Evolutionary conservation across 2,329 filamentous ascomycete species (phyloP).

Genomic region (Alternaria sp.): DNA sequence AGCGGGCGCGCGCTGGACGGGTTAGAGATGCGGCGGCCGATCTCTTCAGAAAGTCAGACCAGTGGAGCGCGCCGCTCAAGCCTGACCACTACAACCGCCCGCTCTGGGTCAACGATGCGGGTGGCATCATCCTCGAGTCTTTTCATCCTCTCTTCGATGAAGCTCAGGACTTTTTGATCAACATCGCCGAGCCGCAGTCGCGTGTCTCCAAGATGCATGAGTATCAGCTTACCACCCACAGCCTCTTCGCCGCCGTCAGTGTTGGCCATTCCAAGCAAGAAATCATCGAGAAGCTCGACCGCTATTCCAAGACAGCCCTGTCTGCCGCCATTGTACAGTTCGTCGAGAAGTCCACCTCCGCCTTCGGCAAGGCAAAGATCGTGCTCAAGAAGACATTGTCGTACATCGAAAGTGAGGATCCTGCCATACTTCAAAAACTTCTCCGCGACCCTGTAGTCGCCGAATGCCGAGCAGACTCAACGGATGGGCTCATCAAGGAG

Average conservation of each 20-base stretch:
- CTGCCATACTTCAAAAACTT: conserved; percentile 84
- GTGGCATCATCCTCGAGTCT: conserved; percentile 90
- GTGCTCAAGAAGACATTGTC: conserved; percentile 95
- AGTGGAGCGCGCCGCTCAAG: conserved; percentile 83
- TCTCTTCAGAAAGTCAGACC: conserved; percentile 73
- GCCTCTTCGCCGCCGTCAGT: conserved; percentile 92
- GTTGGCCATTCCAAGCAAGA: conserved; percentile 90
- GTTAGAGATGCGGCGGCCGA: conserved; percentile 63
- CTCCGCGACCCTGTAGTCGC: conserved; percentile 86
- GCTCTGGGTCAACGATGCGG: conserved; percentile 90
- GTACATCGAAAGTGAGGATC: conserved; percentile 91
- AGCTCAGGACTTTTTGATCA: conserved; percentile 94
- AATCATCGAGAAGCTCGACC: conserved; percentile 88
- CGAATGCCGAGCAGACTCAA: conserved; percentile 76
- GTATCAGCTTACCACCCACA: conserved; percentile 90
- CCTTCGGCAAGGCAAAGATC: conserved; percentile 94
- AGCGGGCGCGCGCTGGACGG: conserved; percentile 35
- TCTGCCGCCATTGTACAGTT: conserved; percentile 83
- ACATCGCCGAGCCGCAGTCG: conserved; percentile 91
- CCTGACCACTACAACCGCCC: conserved; percentile 89
- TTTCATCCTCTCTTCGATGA: conserved; percentile 88
- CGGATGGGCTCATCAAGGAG: conserved; percentile 77
- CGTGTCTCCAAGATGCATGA: conserved; percentile 92
- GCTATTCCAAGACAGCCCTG: conserved; percentile 87
- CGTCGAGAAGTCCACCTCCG: conserved; percentile 83